Conservation (phyloP, 106 monocot species). For the Apostasia shenzhenica region DNA sequence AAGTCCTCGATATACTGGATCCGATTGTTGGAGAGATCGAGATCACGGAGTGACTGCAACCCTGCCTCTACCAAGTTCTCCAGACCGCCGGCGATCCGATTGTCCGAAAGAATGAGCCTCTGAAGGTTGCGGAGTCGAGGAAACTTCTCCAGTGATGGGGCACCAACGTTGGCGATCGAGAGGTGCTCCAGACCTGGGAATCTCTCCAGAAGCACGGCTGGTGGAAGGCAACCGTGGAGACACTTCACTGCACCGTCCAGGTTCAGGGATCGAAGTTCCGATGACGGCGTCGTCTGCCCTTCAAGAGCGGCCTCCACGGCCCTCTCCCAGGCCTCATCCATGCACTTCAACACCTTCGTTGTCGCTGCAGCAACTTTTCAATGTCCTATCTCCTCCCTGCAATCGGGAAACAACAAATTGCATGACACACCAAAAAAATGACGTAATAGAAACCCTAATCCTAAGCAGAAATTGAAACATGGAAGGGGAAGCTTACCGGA, state of each 20-base stretch:
- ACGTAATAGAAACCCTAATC: not conserved
- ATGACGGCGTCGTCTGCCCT: conserved; percentile 24
- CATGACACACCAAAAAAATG: not conserved
- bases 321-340: conserved; percentile 97
- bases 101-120: conserved; percentile 81
- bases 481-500: not conserved
- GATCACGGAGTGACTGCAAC: conserved; percentile 76
- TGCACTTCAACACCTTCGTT: not conserved
- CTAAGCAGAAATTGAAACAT: not conserved
- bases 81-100: conserved; percentile 82
- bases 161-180: conserved; percentile 84
- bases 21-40: conserved; percentile 90
- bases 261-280: conserved; percentile 48
- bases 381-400: not conserved
- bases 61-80: conserved; percentile 88
- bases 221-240: conserved; percentile 71
- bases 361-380: no score
- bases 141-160: conserved; percentile 77
- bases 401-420: not conserved
- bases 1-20: conserved; percentile 85
- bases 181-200: conserved; percentile 77
- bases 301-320: conserved; percentile 77
- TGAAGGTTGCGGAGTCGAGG: conserved; percentile 64
- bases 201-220: conserved; percentile 59
- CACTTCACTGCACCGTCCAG: conserved; percentile 91